Conservation (phyloP, 2,329 filamentous ascomycete genomes). For the Lachnellula occidentalis region DNA sequence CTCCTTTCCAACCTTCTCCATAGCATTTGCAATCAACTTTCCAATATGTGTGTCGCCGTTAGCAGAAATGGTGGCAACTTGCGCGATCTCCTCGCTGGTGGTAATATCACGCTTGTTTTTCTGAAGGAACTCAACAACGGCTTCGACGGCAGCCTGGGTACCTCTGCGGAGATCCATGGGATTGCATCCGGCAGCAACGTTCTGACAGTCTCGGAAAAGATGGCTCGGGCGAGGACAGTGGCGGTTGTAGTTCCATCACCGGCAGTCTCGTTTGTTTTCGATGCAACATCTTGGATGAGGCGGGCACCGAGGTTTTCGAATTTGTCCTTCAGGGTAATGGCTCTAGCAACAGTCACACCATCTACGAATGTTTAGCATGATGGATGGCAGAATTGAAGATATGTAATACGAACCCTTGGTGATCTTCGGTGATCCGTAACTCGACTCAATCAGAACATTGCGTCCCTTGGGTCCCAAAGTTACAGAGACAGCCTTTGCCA, state of each 20-base stretch:
- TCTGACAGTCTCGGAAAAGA: constrained; percentile 99
- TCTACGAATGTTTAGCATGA: constrained; percentile 43
- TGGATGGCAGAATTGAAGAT: background rate
- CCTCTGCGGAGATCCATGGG: constrained; percentile 97
- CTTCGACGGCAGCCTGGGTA: constrained; percentile 92
- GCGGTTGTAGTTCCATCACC: constrained; percentile 98
- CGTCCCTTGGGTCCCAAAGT: constrained; percentile 97
- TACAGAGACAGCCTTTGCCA: constrained; percentile 91
- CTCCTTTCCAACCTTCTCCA: constrained; percentile 99
- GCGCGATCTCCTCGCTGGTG: constrained; percentile 92
- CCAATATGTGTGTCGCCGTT: constrained; percentile 96
- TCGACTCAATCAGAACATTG: constrained; percentile 97
- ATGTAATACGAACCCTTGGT: constrained; percentile 72
- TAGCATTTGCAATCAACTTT: constrained; percentile 91
- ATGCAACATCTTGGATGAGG: constrained; percentile 94
- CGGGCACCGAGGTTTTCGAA: constrained; percentile 98
- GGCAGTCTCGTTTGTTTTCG: constrained; percentile 98
- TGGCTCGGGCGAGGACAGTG: constrained; percentile 92
- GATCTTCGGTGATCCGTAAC: constrained; percentile 98
- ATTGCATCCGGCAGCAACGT: constrained; percentile 98
- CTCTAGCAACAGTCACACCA: constrained; percentile 84
- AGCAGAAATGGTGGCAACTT: constrained; percentile 96
- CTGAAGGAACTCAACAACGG: constrained; percentile 90
- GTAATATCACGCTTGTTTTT: constrained; percentile 98
- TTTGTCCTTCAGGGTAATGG: constrained; percentile 93